Conservation (phyloP, 2,329 filamentous ascomycete genomes). For the Lomentospora prolificans region DNA sequence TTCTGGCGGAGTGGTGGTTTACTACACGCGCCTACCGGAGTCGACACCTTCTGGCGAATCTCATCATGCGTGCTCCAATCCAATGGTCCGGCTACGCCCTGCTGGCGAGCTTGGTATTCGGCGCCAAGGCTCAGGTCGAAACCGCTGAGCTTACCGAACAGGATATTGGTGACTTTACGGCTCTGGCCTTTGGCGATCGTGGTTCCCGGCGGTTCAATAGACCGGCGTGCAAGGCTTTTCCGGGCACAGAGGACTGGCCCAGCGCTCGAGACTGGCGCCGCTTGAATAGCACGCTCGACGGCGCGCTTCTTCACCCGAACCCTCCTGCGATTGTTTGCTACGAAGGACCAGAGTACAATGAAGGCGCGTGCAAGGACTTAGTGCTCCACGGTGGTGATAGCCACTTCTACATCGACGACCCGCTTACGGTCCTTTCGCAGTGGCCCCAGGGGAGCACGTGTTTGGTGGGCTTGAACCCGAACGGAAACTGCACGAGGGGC, state of each 20-base stretch:
- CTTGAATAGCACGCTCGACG: conserved; percentile 11
- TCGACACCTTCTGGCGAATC: neutral
- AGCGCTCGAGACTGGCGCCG: conserved; percentile 18
- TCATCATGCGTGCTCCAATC: neutral
- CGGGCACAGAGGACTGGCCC: conserved; percentile 21
- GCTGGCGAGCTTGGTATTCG: neutral
- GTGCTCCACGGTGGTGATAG: conserved; percentile 18
- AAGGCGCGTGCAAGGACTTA: conserved; percentile 19
- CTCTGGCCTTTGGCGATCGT: neutral
- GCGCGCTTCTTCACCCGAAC: conserved; percentile 20
- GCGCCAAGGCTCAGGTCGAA: neutral
- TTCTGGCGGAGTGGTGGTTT: too few relatives aligned
- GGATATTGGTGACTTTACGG: neutral
- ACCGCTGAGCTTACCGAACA: neutral
- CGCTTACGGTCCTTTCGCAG: conserved; percentile 8
- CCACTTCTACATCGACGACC: conserved; percentile 13
- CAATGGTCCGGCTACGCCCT: neutral
- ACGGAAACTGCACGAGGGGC: conserved; percentile 25
- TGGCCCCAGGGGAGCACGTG: conserved; percentile 21
- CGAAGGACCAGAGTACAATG: conserved; percentile 15
- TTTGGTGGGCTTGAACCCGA: conserved; percentile 2
- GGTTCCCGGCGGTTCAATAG: neutral
- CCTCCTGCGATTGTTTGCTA: conserved; percentile 22
- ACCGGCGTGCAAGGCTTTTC: conserved; percentile 19
- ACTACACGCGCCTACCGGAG: too few relatives aligned